Conservation (phyloP, 2,329 filamentous ascomycete species). For the Passalora sequoiae region DNA sequence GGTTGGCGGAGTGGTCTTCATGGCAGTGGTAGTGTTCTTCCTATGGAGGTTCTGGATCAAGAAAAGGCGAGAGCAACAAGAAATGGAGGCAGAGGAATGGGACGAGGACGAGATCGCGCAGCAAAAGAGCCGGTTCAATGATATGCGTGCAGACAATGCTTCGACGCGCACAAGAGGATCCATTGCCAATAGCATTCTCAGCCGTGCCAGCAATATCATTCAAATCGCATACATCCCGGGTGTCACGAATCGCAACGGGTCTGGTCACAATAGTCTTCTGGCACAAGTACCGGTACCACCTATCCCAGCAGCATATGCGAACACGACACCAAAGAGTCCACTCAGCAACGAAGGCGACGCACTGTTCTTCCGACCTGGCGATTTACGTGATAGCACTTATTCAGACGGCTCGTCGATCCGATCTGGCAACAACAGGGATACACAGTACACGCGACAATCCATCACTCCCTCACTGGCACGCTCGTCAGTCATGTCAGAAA, state of each 20-base stretch:
- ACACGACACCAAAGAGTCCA: slow-evolving; percentile 54
- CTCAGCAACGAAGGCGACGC: slow-evolving; percentile 58
- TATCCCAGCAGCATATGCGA: slow-evolving; percentile 59
- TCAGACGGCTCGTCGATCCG: slow-evolving; percentile 61
- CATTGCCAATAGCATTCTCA: slow-evolving; percentile 91
- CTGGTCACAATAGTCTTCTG: slow-evolving; percentile 37
- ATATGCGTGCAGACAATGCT: slow-evolving; percentile 63
- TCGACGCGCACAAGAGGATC: slow-evolving; percentile 73
- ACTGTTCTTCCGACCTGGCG: slow-evolving; percentile 88
- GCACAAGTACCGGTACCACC: slow-evolving; percentile 76
- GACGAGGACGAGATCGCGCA: slow-evolving; percentile 50
- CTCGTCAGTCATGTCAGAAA: slow-evolving; percentile 71
- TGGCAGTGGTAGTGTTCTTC: slow-evolving; percentile 70
- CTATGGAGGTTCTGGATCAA: slow-evolving; percentile 87
- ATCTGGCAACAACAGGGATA: slow-evolving; percentile 28
- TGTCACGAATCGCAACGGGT: slow-evolving; percentile 79
- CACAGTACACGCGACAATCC: slow-evolving; percentile 42
- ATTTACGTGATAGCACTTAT: slow-evolving; percentile 86
- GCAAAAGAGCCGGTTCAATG: slow-evolving; percentile 55
- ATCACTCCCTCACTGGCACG: slow-evolving; percentile 47
- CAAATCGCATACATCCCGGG: slow-evolving; percentile 99
- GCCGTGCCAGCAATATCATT: slow-evolving; percentile 95
- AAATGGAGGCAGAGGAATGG: slow-evolving; percentile 54
- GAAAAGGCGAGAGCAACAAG: slow-evolving; percentile 61
- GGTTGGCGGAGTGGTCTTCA: slow-evolving; percentile 70